Percentiles rank a stretch among this genome's conserved stretches.
Conservation (phyloP, 192 early-diverging fungal genomes). For the Coemansia sp. region DNA sequence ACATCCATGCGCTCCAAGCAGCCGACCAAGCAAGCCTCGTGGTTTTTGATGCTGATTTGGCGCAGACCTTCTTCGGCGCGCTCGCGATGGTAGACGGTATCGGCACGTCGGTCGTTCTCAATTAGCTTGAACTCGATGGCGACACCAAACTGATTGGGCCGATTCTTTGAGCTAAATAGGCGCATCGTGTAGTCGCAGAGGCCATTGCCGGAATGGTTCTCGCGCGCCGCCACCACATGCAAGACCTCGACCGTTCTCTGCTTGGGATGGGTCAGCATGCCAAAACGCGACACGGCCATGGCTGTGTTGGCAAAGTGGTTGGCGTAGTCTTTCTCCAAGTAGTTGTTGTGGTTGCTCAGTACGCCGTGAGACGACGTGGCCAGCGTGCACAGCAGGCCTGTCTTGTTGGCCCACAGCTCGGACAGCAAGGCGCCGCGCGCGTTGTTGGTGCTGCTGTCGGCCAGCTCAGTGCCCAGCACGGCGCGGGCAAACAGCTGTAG, state of each 20-base stretch:
- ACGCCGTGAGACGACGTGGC: constrained; percentile 24
- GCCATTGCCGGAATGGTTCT: constrained; percentile 12
- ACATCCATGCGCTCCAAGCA: constrained; percentile 12
- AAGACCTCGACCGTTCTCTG: constrained; percentile 16
- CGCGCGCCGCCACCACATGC: constrained; percentile 11
- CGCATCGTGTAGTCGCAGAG: constrained; percentile 25
- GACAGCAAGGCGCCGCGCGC: constrained; percentile 14
- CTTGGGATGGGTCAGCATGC: constrained; percentile 29
- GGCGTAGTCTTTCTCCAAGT: constrained; percentile 29
- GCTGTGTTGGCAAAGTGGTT: constrained; percentile 36
- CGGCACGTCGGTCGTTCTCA: background rate
- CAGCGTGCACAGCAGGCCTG: constrained; percentile 14
- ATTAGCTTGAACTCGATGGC: constrained; percentile 13
- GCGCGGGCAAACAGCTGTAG: constrained; percentile 20
- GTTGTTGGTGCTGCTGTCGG: constrained; percentile 18
- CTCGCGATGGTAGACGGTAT: background rate
- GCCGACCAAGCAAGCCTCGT: constrained; percentile 2
- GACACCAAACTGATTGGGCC: constrained; percentile 10
- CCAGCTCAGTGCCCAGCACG: constrained; percentile 16
- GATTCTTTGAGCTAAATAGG: constrained; percentile 7
- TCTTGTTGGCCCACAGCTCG: constrained; percentile 20
- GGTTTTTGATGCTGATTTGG: constrained; percentile 4
- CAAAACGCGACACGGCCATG: constrained; percentile 23
- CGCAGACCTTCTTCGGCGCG: background rate
- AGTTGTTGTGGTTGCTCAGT: constrained; percentile 38